Conservation (phyloP, 148 eudicot genomes). For the Fallopia convolvulus region DNA sequence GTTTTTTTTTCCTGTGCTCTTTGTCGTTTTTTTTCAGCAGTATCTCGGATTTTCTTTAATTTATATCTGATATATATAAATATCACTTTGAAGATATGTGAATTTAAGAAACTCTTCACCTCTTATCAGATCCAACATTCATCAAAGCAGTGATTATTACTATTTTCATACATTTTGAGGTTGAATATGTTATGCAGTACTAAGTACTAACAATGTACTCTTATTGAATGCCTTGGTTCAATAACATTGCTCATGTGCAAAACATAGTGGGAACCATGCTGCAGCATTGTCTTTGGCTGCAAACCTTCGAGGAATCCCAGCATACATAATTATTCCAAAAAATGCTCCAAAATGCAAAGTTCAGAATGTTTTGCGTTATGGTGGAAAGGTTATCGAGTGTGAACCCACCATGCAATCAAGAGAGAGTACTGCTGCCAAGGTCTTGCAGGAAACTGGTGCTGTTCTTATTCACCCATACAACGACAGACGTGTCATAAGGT, state of each 20-base stretch:
- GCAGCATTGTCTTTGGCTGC: slow-evolving; percentile 94
- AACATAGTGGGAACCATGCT: slow-evolving; percentile 88
- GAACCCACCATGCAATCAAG: slow-evolving; percentile 76
- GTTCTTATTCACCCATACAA: slow-evolving; percentile 89
- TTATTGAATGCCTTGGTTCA: background rate
- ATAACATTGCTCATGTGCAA: background rate
- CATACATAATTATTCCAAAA: slow-evolving; percentile 72
- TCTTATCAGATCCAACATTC: no score
- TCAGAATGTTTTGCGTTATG: slow-evolving; percentile 81
- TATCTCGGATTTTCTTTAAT: background rate
- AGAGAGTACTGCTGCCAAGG: slow-evolving; percentile 56
- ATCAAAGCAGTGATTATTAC: background rate
- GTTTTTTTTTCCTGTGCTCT: slow-evolving; percentile 22
- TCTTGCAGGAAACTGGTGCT: slow-evolving; percentile 74
- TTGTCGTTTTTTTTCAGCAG: background rate
- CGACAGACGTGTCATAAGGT: slow-evolving; percentile 85
- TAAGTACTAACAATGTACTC: background rate
- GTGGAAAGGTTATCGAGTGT: slow-evolving; percentile 80
- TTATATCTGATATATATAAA: background rate
- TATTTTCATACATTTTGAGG: background rate
- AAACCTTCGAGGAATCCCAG: slow-evolving; percentile 79
- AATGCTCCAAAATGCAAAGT: slow-evolving; percentile 98
- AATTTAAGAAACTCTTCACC: background rate
- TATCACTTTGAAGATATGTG: background rate
- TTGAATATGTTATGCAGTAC: background rate